Conservation (phyloP, 495 filamentous ascomycete species). For the Daldinia decipiens region DNA sequence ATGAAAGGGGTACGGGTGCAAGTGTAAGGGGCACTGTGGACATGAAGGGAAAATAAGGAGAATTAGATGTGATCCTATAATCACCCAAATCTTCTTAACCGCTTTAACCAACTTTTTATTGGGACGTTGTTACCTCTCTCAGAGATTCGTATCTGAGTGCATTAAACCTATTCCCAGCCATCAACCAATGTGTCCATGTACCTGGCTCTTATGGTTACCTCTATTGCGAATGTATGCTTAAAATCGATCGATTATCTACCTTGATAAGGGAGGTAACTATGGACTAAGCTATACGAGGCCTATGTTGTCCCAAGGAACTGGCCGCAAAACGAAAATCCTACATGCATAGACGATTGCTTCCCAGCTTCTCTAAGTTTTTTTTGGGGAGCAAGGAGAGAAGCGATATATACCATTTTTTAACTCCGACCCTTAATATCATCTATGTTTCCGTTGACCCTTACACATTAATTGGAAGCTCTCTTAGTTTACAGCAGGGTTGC, state of each 20-base stretch:
- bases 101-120: too few relatives aligned
- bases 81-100: too few relatives aligned
- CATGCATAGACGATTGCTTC: background rate
- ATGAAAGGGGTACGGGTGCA: too few relatives aligned
- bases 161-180: too few relatives aligned
- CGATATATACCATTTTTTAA: background rate
- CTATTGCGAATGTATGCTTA: background rate
- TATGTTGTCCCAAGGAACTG: background rate
- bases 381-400: background rate
- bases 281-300: background rate
- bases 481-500: background rate
- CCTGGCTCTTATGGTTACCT: background rate
- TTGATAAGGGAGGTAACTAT: background rate
- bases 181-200: too few relatives aligned
- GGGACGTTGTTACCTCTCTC: too few relatives aligned
- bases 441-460: background rate
- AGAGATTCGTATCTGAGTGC: too few relatives aligned
- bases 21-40: too few relatives aligned
- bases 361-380: background rate
- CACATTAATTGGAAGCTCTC: background rate
- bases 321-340: background rate
- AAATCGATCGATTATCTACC: background rate
- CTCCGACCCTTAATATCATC: background rate
- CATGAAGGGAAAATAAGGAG: too few relatives aligned
- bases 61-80: too few relatives aligned